Evolutionary conservation across 768 basidiomycete genomes (phyloP).

Genomic region (Favolaschia claudopus): DNA sequence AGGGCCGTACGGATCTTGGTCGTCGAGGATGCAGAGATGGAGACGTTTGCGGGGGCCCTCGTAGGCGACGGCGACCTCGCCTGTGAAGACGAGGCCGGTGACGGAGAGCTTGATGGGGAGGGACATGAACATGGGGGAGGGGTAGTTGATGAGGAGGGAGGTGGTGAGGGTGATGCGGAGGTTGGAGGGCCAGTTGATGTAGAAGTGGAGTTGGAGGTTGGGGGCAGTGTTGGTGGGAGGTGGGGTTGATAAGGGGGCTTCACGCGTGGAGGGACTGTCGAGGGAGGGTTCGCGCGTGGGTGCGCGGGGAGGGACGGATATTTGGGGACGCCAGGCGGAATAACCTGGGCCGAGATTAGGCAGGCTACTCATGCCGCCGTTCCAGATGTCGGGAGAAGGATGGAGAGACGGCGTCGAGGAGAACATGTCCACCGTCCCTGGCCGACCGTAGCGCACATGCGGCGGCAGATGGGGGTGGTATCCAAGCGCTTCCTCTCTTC

Average conservation of each 20-base stretch:
- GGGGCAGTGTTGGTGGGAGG: constrained; percentile 52
- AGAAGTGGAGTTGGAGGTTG: constrained; percentile 89
- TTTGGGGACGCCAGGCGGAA: constrained; percentile 34
- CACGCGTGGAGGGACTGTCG: constrained; percentile 21
- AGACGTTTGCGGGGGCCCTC: constrained; percentile 83
- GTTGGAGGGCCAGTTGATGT: constrained; percentile 87
- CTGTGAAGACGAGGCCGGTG: constrained; percentile 85
- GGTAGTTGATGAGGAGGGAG: constrained; percentile 95
- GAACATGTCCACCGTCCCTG: constrained; percentile 65
- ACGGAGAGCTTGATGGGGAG: constrained; percentile 95
- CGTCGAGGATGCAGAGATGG: constrained; percentile 90
- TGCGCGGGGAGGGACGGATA: constrained; percentile 31
- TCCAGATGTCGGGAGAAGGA: constrained; percentile 55
- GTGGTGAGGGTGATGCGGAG: constrained; percentile 90
- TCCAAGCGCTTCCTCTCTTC: constrained; percentile 62
- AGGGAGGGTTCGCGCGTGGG: constrained; percentile 20
- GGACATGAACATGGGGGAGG: constrained; percentile 95
- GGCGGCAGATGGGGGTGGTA: constrained; percentile 79
- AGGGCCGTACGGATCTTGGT: constrained; percentile 85
- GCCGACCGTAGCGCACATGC: constrained; percentile 71
- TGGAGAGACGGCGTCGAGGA: constrained; percentile 58
- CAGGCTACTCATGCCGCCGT: constrained; percentile 46
- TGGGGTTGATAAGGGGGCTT: constrained; percentile 20
- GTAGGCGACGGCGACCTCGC: constrained; percentile 91
- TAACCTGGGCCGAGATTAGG: constrained; percentile 43